These are phyloP conservation scores for Colletotrichum brevisporum DNA, from an alignment of 2,329 filamentous ascomycete genomes.

Conservation along the genomic window DNA sequence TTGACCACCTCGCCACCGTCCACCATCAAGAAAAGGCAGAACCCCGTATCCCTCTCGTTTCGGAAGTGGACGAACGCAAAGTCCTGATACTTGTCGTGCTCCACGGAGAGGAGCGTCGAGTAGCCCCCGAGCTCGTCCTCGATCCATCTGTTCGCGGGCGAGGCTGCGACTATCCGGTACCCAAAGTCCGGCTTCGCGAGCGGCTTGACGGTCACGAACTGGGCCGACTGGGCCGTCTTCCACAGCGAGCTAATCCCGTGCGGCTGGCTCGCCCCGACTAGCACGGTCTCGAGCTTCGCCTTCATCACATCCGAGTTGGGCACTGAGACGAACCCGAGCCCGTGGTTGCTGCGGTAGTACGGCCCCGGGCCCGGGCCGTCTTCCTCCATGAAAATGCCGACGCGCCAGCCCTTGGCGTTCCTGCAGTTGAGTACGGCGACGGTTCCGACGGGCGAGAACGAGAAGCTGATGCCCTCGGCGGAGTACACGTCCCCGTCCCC, in stretches of 20 bases:
- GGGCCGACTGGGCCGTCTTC: background rate
- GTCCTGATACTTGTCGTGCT: background rate
- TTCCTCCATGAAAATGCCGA: background rate
- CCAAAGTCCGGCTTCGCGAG: background rate
- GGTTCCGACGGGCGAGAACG: background rate
- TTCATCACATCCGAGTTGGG: background rate
- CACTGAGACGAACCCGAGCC: background rate
- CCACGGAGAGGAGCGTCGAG: background rate
- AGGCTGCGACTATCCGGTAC: background rate
- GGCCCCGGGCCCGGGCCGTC: background rate
- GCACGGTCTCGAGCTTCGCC: background rate
- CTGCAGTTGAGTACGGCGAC: background rate
- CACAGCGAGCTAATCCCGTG: background rate
- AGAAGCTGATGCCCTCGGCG: background rate
- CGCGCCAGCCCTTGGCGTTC: background rate
- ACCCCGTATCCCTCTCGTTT: background rate
- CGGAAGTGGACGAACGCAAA: background rate
- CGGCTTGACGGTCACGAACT: background rate
- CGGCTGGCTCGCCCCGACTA: background rate
- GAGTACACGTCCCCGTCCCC: background rate
- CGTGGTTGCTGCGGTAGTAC: constrained; percentile 2
- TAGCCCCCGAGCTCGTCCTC: background rate
- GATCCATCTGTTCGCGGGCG: background rate
- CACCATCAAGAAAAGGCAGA: background rate
- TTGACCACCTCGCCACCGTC: background rate